Percentiles rank a stretch among this genome's conserved stretches.
Conservation (phyloP, 345 rosid species). For the Citrus hindsii region DNA sequence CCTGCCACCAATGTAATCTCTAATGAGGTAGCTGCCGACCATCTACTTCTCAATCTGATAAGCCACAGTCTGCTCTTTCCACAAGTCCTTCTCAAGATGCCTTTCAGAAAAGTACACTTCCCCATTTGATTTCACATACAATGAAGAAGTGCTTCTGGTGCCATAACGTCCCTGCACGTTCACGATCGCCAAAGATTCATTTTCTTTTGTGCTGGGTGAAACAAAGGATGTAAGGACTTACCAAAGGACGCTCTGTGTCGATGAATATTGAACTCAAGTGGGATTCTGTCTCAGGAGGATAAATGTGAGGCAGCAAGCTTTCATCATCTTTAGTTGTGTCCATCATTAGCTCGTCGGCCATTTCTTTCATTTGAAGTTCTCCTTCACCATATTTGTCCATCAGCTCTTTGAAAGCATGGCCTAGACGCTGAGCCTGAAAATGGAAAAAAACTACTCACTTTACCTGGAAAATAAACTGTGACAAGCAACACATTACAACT, state of each 20-base stretch:
- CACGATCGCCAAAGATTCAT: not conserved
- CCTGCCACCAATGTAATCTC: not conserved
- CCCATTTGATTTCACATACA: slow-evolving; percentile 45
- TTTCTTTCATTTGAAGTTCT: slow-evolving; percentile 50
- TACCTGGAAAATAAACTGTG: not conserved
- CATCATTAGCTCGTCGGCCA: slow-evolving; percentile 54
- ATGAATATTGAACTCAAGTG: slow-evolving; percentile 57
- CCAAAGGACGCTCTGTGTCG: slow-evolving; percentile 34
- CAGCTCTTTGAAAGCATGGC: slow-evolving; percentile 37
- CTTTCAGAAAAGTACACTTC: slow-evolving; percentile 51
- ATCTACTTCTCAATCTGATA: slow-evolving; percentile 27
- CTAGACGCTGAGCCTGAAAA: slow-evolving; percentile 51
- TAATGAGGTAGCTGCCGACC: not conserved
- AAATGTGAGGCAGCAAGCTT: slow-evolving; percentile 38
- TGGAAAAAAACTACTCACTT: not conserved
- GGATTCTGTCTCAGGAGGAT: slow-evolving; percentile 40
- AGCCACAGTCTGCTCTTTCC: slow-evolving; percentile 45
- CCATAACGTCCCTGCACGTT: slow-evolving; percentile 57
- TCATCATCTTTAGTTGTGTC: slow-evolving; percentile 48
- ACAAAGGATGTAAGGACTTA: slow-evolving; percentile 7
- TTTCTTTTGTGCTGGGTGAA: not conserved
- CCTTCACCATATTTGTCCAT: slow-evolving; percentile 25
- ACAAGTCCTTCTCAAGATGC: slow-evolving; percentile 43
- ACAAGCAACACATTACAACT: not conserved
- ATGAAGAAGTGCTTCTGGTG: slow-evolving; percentile 64